A percentile compares a stretch with the other conserved stretches of the same genome.
These are phyloP conservation scores for Tagetes erecta DNA, from an alignment of 129 eudicot genomes.

Conservation along the genomic window DNA sequence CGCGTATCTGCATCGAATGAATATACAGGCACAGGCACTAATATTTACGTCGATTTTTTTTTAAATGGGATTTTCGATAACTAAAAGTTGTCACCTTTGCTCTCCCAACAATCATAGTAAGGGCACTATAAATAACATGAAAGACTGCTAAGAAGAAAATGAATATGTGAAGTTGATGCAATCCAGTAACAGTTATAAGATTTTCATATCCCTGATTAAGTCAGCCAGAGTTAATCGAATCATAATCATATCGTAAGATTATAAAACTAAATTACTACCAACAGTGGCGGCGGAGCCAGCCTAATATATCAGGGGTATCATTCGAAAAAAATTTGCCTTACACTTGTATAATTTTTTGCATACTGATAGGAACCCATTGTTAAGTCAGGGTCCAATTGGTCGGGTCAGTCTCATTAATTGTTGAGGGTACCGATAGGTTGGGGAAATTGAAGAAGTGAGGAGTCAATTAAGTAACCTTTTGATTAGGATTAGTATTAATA, in stretches of 20 bases:
- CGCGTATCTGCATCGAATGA: conserved; percentile 61
- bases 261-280: neutral
- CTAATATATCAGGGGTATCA: no score
- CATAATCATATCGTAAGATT: neutral
- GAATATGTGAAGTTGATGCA: conserved; percentile 95
- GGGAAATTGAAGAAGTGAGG: no score
- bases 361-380: no score
- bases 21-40: conserved; percentile 15
- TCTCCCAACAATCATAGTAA: conserved; percentile 81
- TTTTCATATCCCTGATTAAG: conserved; percentile 63
- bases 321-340: no score
- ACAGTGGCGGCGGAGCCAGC: no score
- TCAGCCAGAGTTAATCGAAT: conserved; percentile 5
- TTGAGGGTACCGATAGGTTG: no score
- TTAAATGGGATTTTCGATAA: neutral
- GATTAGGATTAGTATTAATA: no score
- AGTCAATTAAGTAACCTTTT: no score
- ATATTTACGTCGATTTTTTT: neutral
- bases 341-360: no score
- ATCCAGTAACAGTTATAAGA: conserved; percentile 68
- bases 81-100: conserved; percentile 48
- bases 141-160: conserved; percentile 95
- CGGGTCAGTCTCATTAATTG: no score
- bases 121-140: conserved; percentile 81
- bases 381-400: no score